A percentile compares a stretch with the other conserved stretches of the same genome.
These are phyloP conservation scores for Lignosus rhinocerotis DNA, from an alignment of 1,284 basidiomycete genomes.

Conservation along the genomic window DNA sequence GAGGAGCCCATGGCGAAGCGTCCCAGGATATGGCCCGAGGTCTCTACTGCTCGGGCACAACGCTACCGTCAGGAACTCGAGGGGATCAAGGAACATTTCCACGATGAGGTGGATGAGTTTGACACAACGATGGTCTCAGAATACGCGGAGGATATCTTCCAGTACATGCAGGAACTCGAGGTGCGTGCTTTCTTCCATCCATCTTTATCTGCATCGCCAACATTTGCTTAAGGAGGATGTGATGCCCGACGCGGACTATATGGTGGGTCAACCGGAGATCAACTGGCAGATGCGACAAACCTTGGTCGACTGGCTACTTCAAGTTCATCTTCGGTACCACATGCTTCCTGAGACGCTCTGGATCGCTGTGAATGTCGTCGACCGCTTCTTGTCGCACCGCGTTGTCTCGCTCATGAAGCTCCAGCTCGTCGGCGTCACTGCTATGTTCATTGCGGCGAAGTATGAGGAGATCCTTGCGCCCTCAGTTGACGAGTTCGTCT, in stretches of 20 bases:
- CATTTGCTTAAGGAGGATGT: slow-evolving; percentile 60
- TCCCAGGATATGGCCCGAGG: slow-evolving; percentile 67
- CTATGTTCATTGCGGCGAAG: slow-evolving; percentile 97
- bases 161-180: slow-evolving; percentile 93
- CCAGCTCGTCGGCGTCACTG: slow-evolving; percentile 96
- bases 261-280: slow-evolving; percentile 93
- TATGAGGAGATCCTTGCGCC: slow-evolving; percentile 98
- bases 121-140: slow-evolving; percentile 99
- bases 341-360: slow-evolving; percentile 98
- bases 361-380: slow-evolving; percentile 97
- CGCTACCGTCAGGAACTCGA: slow-evolving; percentile 62
- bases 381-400: slow-evolving; percentile 93
- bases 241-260: slow-evolving; percentile 95
- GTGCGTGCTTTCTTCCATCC: slow-evolving; percentile 42
- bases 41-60: slow-evolving; percentile 57
- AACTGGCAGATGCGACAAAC: slow-evolving; percentile 96
- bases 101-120: slow-evolving; percentile 81
- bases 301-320: slow-evolving; percentile 97
- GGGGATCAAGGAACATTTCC: slow-evolving; percentile 70
- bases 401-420: slow-evolving; percentile 93
- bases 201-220: slow-evolving; percentile 14
- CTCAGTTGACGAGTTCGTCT: slow-evolving; percentile 93
- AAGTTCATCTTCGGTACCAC: slow-evolving; percentile 96
- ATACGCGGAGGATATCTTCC: slow-evolving; percentile 96
- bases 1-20: slow-evolving; percentile 40